phyloP scores from a whole-genome alignment of 2,329 filamentous ascomycete genomes.

The Ustulina deusta region DNA sequence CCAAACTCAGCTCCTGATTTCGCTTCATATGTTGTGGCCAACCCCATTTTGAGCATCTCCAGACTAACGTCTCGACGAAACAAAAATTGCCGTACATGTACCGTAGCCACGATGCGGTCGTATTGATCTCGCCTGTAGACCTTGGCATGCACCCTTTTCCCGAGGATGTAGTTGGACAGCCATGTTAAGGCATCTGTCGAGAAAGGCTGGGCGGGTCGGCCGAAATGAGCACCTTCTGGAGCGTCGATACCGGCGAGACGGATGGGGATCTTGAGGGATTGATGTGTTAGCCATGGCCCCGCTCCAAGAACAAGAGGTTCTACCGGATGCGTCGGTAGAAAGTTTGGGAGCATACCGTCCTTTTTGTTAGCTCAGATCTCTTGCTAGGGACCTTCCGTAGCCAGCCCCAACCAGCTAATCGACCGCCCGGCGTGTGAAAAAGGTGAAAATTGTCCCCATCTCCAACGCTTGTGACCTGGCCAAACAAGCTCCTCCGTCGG shows the following conservation, averaged over 20 bases:
- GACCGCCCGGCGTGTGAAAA: constrained; percentile 94
- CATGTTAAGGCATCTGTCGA: constrained; percentile 83
- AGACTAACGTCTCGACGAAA: constrained; percentile 84
- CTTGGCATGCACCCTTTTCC: constrained; percentile 81
- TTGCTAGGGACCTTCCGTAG: constrained; percentile 78
- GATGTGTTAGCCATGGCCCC: constrained; percentile 22
- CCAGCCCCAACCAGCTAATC: constrained; percentile 92
- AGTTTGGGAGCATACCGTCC: constrained; percentile 71
- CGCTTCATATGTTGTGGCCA: constrained; percentile 94
- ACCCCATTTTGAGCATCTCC: constrained; percentile 86
- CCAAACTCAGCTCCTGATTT: constrained; percentile 93
- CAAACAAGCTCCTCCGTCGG: constrained; percentile 80
- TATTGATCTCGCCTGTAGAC: constrained; percentile 92
- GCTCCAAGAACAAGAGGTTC: background rate
- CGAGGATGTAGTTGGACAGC: constrained; percentile 78
- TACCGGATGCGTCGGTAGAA: background rate
- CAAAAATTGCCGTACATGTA: constrained; percentile 76
- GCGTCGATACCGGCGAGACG: constrained; percentile 94
- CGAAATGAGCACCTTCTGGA: constrained; percentile 93
- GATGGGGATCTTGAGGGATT: constrained; percentile 76
- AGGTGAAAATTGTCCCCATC: constrained; percentile 97
- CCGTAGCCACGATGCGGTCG: constrained; percentile 87
- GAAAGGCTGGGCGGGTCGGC: constrained; percentile 85
- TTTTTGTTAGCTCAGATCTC: constrained; percentile 76
- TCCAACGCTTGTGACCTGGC: constrained; percentile 90